Evolutionary conservation across 495 filamentous ascomycete genomes (phyloP).

Genomic region (Usnea hakonensis): DNA sequence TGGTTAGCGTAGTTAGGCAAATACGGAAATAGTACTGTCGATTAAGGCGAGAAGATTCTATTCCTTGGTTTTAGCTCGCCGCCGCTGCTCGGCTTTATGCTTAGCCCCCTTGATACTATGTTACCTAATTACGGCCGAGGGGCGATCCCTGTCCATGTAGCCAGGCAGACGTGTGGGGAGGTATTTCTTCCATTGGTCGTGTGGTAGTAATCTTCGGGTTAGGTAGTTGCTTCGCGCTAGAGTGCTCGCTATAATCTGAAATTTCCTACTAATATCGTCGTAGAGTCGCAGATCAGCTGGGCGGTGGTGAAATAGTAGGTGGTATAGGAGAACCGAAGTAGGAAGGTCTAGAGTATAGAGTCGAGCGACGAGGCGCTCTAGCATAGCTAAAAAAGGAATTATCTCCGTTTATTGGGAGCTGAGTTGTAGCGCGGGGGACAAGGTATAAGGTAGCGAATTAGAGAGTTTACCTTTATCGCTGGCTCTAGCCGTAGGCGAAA

Average conservation of each 20-base stretch:
- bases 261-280: too few relatives aligned
- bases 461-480: not conserved
- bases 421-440: too few relatives aligned
- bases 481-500: not conserved
- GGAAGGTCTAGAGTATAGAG: not conserved
- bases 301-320: conserved; percentile 3
- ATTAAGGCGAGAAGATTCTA: not conserved
- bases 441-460: not conserved
- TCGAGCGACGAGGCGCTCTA: too few relatives aligned
- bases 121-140: not conserved
- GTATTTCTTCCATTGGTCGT: too few relatives aligned
- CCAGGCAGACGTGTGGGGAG: not conserved
- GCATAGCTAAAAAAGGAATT: too few relatives aligned
- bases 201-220: too few relatives aligned
- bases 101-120: not conserved
- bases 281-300: too few relatives aligned
- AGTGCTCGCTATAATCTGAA: conserved; percentile 6
- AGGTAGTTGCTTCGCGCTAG: not conserved
- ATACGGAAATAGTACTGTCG: not conserved
- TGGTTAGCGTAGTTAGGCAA: not conserved
- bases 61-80: not conserved
- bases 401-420: too few relatives aligned
- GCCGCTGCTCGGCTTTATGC: not conserved
- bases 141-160: not conserved
- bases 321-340: not conserved